Percentiles rank a stretch among this genome's conserved stretches.
Evolutionary conservation across 148 eudicot species (phyloP).

Genomic region (Agrostemma githago): DNA sequence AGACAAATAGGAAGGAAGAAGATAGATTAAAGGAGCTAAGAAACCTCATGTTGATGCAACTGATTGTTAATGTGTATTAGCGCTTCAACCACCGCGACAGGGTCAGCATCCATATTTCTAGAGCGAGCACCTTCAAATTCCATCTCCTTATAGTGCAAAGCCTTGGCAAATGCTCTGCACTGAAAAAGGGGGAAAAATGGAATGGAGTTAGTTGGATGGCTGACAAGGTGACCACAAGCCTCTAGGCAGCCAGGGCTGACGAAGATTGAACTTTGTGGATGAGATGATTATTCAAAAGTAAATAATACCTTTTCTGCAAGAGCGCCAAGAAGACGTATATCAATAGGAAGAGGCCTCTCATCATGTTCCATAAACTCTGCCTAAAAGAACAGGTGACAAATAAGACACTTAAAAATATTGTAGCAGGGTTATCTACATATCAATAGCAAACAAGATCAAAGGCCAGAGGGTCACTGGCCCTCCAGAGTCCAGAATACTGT

Average conservation of each 20-base stretch:
- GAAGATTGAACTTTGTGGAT: neutral
- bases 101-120: constrained; percentile 82
- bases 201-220: constrained; percentile 9
- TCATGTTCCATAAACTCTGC: constrained; percentile 99
- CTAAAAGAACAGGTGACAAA: constrained; percentile 39
- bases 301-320: constrained; percentile 85
- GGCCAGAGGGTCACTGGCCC: neutral
- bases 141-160: constrained; percentile 97
- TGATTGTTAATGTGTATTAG: constrained; percentile 96
- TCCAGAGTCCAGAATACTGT: neutral
- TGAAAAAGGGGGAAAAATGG: constrained; percentile 29
- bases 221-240: neutral
- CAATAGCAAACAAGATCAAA: neutral
- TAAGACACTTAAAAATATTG: constrained; percentile 1
- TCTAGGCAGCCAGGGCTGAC: neutral
- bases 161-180: constrained; percentile 99
- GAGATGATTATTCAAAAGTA: neutral
- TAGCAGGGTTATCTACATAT: neutral
- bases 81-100: constrained; percentile 93
- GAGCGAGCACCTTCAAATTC: constrained; percentile 96
- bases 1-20: neutral
- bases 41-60: constrained; percentile 95
- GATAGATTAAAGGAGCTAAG: neutral
- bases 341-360: constrained; percentile 95
- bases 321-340: constrained; percentile 96